These are phyloP conservation scores for Rubroshorea leprosula DNA, from an alignment of 345 rosid species.

Conservation along the genomic window DNA sequence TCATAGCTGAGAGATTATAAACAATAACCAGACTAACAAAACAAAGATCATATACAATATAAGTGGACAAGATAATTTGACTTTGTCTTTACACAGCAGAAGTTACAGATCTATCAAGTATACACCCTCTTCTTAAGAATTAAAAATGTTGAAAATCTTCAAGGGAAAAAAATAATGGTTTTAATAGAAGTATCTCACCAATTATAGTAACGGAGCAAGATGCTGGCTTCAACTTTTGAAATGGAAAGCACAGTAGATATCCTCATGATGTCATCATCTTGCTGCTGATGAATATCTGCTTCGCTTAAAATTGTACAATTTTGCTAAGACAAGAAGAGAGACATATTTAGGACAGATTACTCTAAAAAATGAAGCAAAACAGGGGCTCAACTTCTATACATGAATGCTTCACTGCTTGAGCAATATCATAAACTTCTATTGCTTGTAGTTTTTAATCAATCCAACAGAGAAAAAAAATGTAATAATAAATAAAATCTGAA, in stretches of 20 bases:
- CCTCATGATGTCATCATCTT: conserved; percentile 62
- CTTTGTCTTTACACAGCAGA: neutral
- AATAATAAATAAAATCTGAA: too few species aligned
- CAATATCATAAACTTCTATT: neutral
- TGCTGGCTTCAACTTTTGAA: conserved; percentile 50
- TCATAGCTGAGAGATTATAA: neutral
- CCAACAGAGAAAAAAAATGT: neutral
- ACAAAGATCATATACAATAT: neutral
- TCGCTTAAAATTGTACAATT: conserved; percentile 57
- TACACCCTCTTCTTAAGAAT: neutral
- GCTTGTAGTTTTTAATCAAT: neutral
- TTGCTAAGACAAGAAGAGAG: conserved; percentile 44
- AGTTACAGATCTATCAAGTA: neutral
- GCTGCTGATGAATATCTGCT: conserved; percentile 57
- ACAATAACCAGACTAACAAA: neutral
- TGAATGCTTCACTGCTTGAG: too few species aligned
- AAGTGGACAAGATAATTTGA: neutral
- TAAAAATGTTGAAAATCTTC: neutral
- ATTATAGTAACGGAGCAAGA: conserved; percentile 62
- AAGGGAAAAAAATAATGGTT: neutral
- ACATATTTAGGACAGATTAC: conserved; percentile 3
- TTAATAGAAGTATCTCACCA: conserved; percentile 43
- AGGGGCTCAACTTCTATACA: neutral
- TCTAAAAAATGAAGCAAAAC: conserved; percentile 1
- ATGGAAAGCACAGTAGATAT: conserved; percentile 83